A percentile compares a stretch with the other conserved stretches of the same genome.
Evolutionary conservation across 129 eudicot species (phyloP).

Genomic region (Flaveria ramosissima): DNA sequence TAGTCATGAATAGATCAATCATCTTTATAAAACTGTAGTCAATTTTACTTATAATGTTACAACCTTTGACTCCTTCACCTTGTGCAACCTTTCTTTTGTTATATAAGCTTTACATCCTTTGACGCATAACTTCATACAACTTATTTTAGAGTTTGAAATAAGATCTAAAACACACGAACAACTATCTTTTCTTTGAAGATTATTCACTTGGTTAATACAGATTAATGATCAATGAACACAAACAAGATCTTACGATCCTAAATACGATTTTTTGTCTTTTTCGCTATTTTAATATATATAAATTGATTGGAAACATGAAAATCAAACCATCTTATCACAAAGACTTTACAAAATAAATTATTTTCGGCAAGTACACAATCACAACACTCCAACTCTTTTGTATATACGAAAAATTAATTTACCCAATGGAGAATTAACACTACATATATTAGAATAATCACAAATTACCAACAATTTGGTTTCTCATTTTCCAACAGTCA

Average conservation of each 20-base stretch:
- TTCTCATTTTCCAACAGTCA: conserved; percentile 56
- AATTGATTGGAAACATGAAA: conserved; percentile 20
- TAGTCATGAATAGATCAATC: not conserved
- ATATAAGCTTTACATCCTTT: not conserved
- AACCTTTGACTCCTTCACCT: not conserved
- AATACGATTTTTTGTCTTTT: not conserved
- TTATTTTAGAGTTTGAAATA: not conserved
- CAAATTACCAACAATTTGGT: conserved; percentile 33
- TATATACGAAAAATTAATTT: not conserved
- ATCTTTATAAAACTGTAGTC: not conserved
- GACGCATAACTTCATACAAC: not conserved
- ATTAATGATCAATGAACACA: not conserved
- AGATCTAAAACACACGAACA: not conserved
- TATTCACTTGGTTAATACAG: too few relatives aligned
- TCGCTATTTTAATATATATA: not conserved
- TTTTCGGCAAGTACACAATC: conserved; percentile 10
- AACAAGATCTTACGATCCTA: not conserved
- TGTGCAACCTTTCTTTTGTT: not conserved
- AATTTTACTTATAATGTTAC: not conserved
- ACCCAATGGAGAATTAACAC: conserved; percentile 27
- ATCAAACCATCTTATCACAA: conserved; percentile 27
- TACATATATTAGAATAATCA: not conserved
- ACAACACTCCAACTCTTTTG: conserved; percentile 23
- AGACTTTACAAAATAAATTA: conserved; percentile 3
- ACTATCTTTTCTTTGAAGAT: too few relatives aligned